phyloP scores from a whole-genome alignment of 768 basidiomycete species.

The Boletus rufocinnamomeus region DNA sequence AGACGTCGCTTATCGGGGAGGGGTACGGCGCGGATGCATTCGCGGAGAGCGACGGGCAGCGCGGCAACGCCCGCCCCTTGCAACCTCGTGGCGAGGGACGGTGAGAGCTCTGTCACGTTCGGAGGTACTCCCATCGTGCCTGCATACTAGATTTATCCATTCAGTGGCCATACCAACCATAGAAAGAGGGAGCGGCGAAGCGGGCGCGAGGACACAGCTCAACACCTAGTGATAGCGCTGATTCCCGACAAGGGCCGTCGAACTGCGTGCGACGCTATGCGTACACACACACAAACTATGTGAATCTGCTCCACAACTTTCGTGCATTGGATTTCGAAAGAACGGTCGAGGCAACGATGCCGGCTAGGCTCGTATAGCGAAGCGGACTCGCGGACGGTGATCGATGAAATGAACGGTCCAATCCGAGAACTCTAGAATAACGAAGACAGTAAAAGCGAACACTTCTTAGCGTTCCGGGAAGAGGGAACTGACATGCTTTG shows the following conservation, averaged over 20 bases:
- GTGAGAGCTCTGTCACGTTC: constrained; percentile 16
- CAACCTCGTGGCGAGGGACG: constrained; percentile 2
- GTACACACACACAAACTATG: constrained; percentile 1
- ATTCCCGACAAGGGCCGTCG: not conserved
- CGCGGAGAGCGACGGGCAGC: constrained; percentile 1
- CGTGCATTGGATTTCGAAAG: constrained; percentile 11
- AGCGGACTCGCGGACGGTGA: constrained; percentile 21
- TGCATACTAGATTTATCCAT: not conserved
- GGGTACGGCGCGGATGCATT: not conserved
- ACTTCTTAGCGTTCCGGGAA: constrained; percentile 16
- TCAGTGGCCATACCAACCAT: not conserved
- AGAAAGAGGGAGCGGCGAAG: not conserved
- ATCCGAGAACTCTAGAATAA: constrained; percentile 30
- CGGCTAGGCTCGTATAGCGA: constrained; percentile 20
- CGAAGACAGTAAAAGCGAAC: constrained; percentile 12
- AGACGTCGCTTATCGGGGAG: constrained; percentile 6
- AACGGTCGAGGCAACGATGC: constrained; percentile 13
- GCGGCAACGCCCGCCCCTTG: not conserved
- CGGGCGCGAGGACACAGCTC: not conserved
- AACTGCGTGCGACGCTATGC: not conserved
- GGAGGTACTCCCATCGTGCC: constrained; percentile 1
- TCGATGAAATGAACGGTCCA: constrained; percentile 28
- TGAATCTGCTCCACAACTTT: constrained; percentile 9
- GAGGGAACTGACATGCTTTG: constrained; percentile 29
- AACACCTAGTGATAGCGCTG: not conserved